Evolutionary conservation across 1,284 basidiomycete species (phyloP).

Genomic region (Meira nashicola): DNA sequence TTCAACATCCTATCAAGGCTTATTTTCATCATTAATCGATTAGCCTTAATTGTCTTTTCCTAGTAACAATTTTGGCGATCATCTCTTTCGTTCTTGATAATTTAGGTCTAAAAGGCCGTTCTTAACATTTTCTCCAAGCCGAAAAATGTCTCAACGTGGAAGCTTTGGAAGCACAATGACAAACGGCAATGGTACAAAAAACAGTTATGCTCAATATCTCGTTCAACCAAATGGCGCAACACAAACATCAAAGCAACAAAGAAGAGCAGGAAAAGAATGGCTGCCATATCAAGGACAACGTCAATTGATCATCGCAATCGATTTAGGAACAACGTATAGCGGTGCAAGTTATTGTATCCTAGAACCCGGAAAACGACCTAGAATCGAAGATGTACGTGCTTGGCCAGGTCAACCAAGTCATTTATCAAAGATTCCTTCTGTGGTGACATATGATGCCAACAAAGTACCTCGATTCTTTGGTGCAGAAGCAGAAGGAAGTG

Average conservation of each 20-base stretch:
- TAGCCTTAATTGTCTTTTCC: too few species aligned
- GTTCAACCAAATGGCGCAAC: conserved; percentile 6
- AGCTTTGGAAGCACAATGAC: too few species aligned
- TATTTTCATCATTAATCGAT: too few species aligned
- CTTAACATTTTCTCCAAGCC: too few species aligned
- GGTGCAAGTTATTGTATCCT: conserved; percentile 19
- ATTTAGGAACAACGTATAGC: conserved; percentile 17
- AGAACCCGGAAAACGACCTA: conserved; percentile 18
- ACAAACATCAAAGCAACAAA: not conserved
- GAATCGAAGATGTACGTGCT: conserved; percentile 16
- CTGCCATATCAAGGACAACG: conserved; percentile 17
- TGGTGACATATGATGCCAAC: conserved; percentile 17
- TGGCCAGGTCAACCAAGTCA: conserved; percentile 18
- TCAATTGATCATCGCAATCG: conserved; percentile 19
- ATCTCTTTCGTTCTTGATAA: too few species aligned
- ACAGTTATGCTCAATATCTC: conserved; percentile 15
- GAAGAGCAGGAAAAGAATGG: conserved; percentile 15
- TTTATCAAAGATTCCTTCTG: conserved; percentile 19
- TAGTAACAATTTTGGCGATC: too few species aligned
- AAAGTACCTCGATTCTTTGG: conserved; percentile 15
- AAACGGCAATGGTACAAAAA: too few species aligned
- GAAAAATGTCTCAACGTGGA: too few species aligned
- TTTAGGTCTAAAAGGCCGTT: too few species aligned
- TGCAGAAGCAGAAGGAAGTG: conserved; percentile 17
- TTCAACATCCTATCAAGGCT: too few species aligned